Evolutionary conservation across 768 basidiomycete genomes (phyloP), one percentile per base, ranked within the genome.

Genomic region (Pleurotus giganteus): DNA sequence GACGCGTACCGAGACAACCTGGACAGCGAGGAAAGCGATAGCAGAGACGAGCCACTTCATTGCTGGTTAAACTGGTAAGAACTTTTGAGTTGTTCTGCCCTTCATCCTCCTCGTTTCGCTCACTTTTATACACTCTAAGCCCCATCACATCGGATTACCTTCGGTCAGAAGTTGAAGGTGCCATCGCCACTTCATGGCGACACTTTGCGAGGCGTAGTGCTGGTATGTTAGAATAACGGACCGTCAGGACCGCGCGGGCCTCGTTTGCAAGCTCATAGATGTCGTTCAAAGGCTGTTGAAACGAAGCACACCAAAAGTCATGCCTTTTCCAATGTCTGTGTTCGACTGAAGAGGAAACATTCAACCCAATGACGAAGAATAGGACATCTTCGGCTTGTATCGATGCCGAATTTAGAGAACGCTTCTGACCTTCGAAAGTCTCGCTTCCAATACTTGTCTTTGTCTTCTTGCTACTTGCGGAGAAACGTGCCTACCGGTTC

Each of bases 1-100:
- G 21, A 23, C 17, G 46, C 60, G 27, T 37, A 64, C 63, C 6
- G 53, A 53, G n/a, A 64, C 64, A 43, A 66, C 60, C 47, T 68
- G 68, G 58, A 69, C 52, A 28, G 66, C 66, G 32, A 66, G 56
- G 50, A 72, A 64, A 54, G 68, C 68, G 58, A 73, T 32, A 57
- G 69, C 34, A 55, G 68, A 68, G 47, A 64, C 41, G 47, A 69
- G 57, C 66, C 67, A 70, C 70, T 70, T 69, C 71, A 73, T 73
- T 57, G 47, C 57, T 37, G 49, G 23, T 43, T 46, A 49, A 49
- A 42, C 26, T 4, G 54, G 55, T 50, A 52, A 43, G 29, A 32
- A 41, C 32, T 42, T 52, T 15, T 36, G 37, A 37, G n/a, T n/a
- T 54, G 34, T 47, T 55, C 50, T 52, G 26, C 39, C 43, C 29